These are phyloP conservation scores for Rhizopus arrhizus DNA, from an alignment of 371 early-diverging fungal species.

Conservation along the genomic window DNA sequence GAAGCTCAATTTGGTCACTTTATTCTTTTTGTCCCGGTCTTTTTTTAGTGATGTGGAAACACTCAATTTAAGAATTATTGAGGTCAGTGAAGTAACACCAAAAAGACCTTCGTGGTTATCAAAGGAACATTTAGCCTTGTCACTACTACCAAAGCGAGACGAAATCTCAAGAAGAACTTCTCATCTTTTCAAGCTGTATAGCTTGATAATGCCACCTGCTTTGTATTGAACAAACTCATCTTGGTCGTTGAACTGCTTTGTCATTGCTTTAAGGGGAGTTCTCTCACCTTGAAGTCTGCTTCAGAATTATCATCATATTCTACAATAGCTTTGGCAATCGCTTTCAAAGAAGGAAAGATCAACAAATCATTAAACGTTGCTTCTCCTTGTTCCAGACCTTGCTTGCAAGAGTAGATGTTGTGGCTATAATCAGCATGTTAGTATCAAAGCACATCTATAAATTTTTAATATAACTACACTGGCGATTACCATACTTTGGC, in stretches of 20 bases:
- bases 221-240: background rate
- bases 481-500: background rate
- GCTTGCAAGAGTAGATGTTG: background rate
- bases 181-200: background rate
- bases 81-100: too few species aligned
- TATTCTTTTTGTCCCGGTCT: too few species aligned
- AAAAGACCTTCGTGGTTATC: slow-evolving; percentile 7
- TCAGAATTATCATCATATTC: background rate
- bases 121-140: background rate
- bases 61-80: too few species aligned
- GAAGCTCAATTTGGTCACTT: too few species aligned
- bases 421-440: background rate
- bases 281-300: slow-evolving; percentile 1
- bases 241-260: background rate
- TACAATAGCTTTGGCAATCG: background rate
- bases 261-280: slow-evolving; percentile 2
- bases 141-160: background rate
- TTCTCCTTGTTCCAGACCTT: slow-evolving; percentile 2
- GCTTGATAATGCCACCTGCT: background rate
- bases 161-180: slow-evolving; percentile 1
- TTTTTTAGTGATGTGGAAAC: too few species aligned
- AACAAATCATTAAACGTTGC: slow-evolving; percentile 1
- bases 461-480: background rate
- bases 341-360: background rate
- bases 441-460: background rate